phyloP scores from a whole-genome alignment of 768 basidiomycete species.

The Trichaptum fuscoviolaceum region DNA sequence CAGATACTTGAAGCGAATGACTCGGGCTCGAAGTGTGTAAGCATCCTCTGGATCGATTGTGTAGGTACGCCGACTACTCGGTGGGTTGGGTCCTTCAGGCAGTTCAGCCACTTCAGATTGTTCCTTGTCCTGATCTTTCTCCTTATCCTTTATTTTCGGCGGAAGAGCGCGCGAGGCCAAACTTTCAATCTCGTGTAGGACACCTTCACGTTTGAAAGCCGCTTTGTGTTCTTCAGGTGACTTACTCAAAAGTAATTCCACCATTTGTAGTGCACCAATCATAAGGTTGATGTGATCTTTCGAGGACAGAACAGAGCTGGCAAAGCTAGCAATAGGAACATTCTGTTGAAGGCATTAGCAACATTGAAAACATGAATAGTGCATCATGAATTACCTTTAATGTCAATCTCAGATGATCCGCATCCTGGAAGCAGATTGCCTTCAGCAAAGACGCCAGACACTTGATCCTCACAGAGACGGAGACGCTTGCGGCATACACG shows the following conservation, averaged over 20 bases:
- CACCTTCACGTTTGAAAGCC: conserved; percentile 90
- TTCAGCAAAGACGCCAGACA: conserved; percentile 85
- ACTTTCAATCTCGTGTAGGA: conserved; percentile 88
- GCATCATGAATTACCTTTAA: conserved; percentile 54
- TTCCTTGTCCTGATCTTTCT: conserved; percentile 29
- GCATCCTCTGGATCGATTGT: conserved; percentile 80
- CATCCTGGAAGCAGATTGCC: conserved; percentile 84
- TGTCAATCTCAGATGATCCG: conserved; percentile 68
- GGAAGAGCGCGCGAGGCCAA: conserved; percentile 62
- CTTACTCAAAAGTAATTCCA: conserved; percentile 85
- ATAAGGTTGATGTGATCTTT: conserved; percentile 86
- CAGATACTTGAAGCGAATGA: conserved; percentile 81
- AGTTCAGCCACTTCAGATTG: conserved; percentile 23
- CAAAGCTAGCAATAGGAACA: conserved; percentile 93
- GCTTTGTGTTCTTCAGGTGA: conserved; percentile 81
- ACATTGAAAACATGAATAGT: conserved; percentile 4
- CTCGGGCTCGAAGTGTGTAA: conserved; percentile 85
- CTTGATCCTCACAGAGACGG: conserved; percentile 80
- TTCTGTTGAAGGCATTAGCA: conserved; percentile 41
- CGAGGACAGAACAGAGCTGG: conserved; percentile 89
- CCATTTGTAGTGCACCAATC: conserved; percentile 85
- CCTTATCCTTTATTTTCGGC: conserved; percentile 46
- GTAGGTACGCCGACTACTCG: not conserved
- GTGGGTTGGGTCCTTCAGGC: conserved; percentile 15
- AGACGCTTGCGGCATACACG: conserved; percentile 98